phyloP scores from a whole-genome alignment of 495 filamentous ascomycete species.

The Penicillium nucicola region DNA sequence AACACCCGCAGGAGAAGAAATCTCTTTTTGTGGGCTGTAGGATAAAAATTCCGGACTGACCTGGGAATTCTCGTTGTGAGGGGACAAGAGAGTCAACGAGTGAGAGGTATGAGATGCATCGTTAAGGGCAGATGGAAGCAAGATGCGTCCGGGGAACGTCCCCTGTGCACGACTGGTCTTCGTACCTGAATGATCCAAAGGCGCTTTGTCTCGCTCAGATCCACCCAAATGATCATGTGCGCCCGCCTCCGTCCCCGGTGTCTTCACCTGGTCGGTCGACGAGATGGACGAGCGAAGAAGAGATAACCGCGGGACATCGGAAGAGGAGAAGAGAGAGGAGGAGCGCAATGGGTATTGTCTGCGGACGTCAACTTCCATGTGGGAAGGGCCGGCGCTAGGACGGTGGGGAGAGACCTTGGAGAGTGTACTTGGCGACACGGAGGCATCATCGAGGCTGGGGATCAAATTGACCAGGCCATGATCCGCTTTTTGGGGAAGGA shows the following conservation, averaged over 20 bases:
- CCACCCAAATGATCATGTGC: conserved; percentile 6
- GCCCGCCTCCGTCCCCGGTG: conserved; percentile 12
- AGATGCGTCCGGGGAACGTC: conserved; percentile 22
- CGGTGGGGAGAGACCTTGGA: conserved; percentile 37
- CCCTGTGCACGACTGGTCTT: conserved; percentile 16
- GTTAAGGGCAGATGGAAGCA: conserved; percentile 33
- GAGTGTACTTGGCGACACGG: conserved; percentile 31
- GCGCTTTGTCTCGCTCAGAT: conserved; percentile 10
- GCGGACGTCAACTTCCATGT: conserved; percentile 46
- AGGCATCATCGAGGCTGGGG: conserved; percentile 30
- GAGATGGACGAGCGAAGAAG: conserved; percentile 29
- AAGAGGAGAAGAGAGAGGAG: conserved; percentile 28
- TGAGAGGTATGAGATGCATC: conserved; percentile 21
- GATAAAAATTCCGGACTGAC: conserved; percentile 17
- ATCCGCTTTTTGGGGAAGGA: conserved; percentile 37
- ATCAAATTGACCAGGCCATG: conserved; percentile 31
- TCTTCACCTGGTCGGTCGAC: conserved; percentile 24
- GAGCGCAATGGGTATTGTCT: conserved; percentile 35
- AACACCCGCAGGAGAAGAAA: conserved; percentile 10
- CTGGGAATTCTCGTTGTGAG: conserved; percentile 16
- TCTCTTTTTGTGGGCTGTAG: conserved; percentile 16
- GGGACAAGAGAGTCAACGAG: conserved; percentile 13
- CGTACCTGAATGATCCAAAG: conserved; percentile 24
- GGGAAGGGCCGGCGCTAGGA: conserved; percentile 33
- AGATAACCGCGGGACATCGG: conserved; percentile 24